phyloP scores from a whole-genome alignment of 176 grass and related monocot genomes.

The Musa schizocarpa region DNA sequence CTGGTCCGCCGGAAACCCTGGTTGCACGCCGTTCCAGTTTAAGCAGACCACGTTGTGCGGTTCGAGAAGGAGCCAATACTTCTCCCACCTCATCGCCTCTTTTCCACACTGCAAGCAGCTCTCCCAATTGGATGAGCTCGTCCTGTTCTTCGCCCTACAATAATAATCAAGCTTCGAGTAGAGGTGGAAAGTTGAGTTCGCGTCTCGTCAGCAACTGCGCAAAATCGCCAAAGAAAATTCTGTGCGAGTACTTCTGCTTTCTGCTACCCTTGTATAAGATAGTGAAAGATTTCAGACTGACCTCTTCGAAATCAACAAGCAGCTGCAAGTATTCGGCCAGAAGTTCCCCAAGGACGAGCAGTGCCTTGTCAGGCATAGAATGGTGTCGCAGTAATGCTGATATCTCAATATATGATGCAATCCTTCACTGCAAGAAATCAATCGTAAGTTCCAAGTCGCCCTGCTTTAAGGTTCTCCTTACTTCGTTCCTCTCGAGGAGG shows the following conservation, averaged over 20 bases:
- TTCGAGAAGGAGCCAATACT: neutral
- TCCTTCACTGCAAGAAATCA: constrained; percentile 89
- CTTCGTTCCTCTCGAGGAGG: too few relatives aligned
- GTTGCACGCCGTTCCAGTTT: neutral
- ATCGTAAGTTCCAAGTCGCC: constrained; percentile 28
- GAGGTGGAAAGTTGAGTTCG: neutral
- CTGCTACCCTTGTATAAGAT: constrained; percentile 64
- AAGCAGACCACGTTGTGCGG: neutral
- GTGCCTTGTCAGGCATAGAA: constrained; percentile 14
- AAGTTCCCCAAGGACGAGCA: neutral
- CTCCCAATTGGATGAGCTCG: constrained; percentile 30
- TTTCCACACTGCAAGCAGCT: constrained; percentile 74
- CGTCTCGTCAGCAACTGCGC: constrained; percentile 1
- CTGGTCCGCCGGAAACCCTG: neutral
- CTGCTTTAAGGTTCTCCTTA: too few relatives aligned
- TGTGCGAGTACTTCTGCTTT: constrained; percentile 65
- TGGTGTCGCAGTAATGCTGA: constrained; percentile 83
- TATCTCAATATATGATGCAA: constrained; percentile 68
- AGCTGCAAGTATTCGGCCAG: neutral
- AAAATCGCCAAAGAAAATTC: constrained; percentile 50
- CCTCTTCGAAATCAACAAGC: neutral
- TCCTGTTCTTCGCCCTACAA: neutral
- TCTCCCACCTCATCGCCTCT: constrained; percentile 40
- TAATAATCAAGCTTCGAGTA: neutral
- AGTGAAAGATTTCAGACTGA: constrained; percentile 34